Evolutionary conservation across 2,329 filamentous ascomycete species (phyloP), one percentile per base, ranked within the genome.

Genomic region (Bipolaris cookei): DNA sequence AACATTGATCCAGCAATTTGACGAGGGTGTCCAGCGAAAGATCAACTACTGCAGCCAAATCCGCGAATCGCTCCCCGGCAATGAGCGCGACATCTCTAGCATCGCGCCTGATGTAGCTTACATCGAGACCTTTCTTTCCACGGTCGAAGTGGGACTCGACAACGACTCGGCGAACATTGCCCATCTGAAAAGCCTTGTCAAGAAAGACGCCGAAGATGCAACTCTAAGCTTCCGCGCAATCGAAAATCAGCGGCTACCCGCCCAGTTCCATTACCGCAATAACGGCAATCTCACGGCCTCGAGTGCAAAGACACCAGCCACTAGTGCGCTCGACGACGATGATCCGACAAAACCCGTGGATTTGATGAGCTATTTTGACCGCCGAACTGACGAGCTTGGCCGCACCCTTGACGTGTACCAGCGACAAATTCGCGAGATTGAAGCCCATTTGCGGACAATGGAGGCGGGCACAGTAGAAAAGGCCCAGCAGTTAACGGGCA

Each of bases 1-100:
- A 71, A 86, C 87, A 61, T 81, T 91, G 64, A 90, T 99, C 60
- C 86, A 91, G 61, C 79, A 83, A 8, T 86, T 96, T 62, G 94
- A 99, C 76, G 85, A 86, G 56, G 86, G 89, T 63, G 94, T 99
- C 66, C 86, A 91, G 67, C 83, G 84, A 51, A 92, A 95, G 72
- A 92, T 96, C 69, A 76, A 80, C 57, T 88, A 89, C 76, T 89
- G 91, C 71, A 86, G 90, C 65, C 86, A 96, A 65, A 88, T 94
- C 55, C 88, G 90, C 38, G 78, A 80, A 61, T 85, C 90, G 51
- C 79, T 90, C 35, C 85, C 86, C 2, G 78, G 79, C 3, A 86
- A 92, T 66, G 85, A 85, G 10, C 79, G 85, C 35, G 84, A 87
- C 30, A 83, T 92, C 48, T 82, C 85, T 46, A 85, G 84, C 41